Evolutionary conservation across 208 protist species (phyloP).

Genomic region (Wallacemonas sp.): DNA sequence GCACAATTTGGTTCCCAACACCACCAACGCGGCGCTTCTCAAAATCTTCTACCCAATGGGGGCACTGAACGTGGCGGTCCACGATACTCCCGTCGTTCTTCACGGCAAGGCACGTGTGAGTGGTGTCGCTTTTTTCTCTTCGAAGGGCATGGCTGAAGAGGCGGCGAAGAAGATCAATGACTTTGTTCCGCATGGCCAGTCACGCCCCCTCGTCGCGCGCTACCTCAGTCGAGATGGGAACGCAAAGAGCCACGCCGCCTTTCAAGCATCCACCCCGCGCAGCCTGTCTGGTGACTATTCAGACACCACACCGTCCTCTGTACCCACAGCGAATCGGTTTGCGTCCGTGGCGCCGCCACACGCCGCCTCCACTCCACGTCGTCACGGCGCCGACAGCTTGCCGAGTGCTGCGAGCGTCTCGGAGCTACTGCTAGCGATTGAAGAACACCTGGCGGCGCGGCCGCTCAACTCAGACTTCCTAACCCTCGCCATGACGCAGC

Average conservation of each 20-base stretch:
- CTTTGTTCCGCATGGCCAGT: conserved; percentile 57
- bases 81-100: conserved; percentile 35
- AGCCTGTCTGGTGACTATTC: not conserved
- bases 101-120: conserved; percentile 51
- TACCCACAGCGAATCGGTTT: no score
- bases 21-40: conserved; percentile 40
- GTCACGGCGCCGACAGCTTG: conserved; percentile 21
- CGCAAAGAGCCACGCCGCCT: not conserved
- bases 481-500: conserved; percentile 40
- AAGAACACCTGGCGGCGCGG: conserved; percentile 21
- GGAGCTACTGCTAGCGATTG: conserved; percentile 22
- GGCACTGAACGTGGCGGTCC: conserved; percentile 55
- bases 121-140: conserved; percentile 69
- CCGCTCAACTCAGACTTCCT: conserved; percentile 26
- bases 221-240: conserved; percentile 31
- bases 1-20: conserved; percentile 59
- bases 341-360: no score
- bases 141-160: conserved; percentile 48
- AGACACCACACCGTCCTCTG: conserved; percentile 18
- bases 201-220: conserved; percentile 45
- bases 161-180: conserved; percentile 72
- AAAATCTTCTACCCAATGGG: conserved; percentile 77
- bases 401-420: conserved; percentile 15
- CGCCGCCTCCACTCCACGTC: conserved; percentile 8
- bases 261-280: not conserved